Evolutionary conservation across 352 stramenopile species (phyloP), one percentile per base, ranked within the genome.

Genomic region (Phytophthora pseudosyringae): DNA sequence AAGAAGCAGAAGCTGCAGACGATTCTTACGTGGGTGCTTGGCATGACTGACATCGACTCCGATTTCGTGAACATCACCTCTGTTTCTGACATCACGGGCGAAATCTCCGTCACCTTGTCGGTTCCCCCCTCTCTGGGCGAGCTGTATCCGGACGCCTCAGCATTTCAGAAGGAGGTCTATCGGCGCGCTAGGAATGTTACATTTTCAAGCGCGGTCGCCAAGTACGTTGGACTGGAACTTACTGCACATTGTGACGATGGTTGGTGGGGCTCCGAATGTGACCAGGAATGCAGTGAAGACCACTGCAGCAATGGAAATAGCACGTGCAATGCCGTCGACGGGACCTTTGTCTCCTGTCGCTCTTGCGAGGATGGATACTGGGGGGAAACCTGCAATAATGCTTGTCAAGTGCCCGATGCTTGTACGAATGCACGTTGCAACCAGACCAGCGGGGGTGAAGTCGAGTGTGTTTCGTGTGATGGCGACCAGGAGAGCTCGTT

Each of bases 321-420:
- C 48, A 69, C 5, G 4, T 73, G 65, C 39, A 73, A 73, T 31
- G 49, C 65, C 8, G 59, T 69, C 9, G 65, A 73, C 44, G 65
- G 59, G 8, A 49, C 59, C 7, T 6, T 57, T 5, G 0, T 66
- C 7, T 65, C 59, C 9, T 73, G 65, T 32, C 38, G 39, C 0
- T 66, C 47, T 4, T 73, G 65, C 29, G 29, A 65, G 7, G 39
- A 36, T 32, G 65, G 65, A 16, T 61, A 62, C 21, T 73, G 65
- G 65, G 65, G 65, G 13, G 4, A 25, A 32, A 53, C 18, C 3
- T 73, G 65, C 32, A 35, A 43, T 1, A 52, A n/a, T 32, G 21
- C 25, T 29, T 73, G 65, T 26, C 25, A 69, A 57, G 10, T 61
- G 16, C 51, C 52, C 12, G 47, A 59, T 38, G 64, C 39, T 15